Base-by-base conservation (phyloP, 2,329 filamentous ascomycete species). In the Aspergillus floridensis region DNA sequence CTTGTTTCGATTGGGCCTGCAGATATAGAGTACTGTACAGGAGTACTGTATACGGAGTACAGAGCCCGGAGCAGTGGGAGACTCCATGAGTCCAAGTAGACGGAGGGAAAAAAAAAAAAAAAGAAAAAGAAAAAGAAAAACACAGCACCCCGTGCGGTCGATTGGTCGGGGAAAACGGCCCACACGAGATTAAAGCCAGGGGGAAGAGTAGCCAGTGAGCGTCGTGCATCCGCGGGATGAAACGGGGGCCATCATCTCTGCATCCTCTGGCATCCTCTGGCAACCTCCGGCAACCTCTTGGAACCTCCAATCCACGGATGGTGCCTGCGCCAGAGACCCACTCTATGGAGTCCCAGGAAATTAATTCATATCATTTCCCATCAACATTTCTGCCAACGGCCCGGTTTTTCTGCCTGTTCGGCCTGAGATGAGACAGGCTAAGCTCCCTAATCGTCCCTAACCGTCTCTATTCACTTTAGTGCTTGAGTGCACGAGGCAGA, bases 241-340 rank as follows among this genome's bases (percentile, higher is more conserved):
- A 63, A 63, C 56, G 51, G 58, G 26, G 59, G 22, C 32, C 58
- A 35, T 55, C 54, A 57, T 62, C 57, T 62, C 53, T 46, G 50
- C 10, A 11, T 2, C 26, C 7, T 21, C 21, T 21, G 2, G 21
- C 21, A 21, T 21, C 21, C 21, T 21, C 21, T 21, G 21, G 21
- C 21, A 21, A 21, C 21, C 21, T 21, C 21, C 21, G 21, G 21
- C 21, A 21, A 21, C 21, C 21, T 21, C 21, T 7, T 1, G 0
- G 8, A 29, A 12, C 50, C 58, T 35, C 59, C 21, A 60, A 62
- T 57, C 49, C 58, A 54, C 49, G 57, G 38, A 54, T 49, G 53
- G 58, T 58, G 50, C 53, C 58, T 51, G 56, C 21, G 56, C 38
- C 52, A 48, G 56, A 16, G 51, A 14, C 59, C 61, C 61, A 63